Evolutionary conservation across 495 filamentous ascomycete genomes (phyloP).

Genomic region (Poronia punctata): DNA sequence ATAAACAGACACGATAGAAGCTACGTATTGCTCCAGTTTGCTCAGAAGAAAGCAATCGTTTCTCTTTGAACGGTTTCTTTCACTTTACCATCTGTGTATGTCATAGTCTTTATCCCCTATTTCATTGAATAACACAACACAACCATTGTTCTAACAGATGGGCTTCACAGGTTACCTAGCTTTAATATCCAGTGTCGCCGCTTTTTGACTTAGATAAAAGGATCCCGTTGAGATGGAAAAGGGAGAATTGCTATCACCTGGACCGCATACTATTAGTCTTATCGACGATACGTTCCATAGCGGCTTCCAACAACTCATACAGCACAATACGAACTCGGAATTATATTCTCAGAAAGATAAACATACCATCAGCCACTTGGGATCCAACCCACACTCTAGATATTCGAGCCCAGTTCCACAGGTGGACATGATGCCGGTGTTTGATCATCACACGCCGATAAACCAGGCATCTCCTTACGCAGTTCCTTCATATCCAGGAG

Average conservation of each 20-base stretch:
- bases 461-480: conserved; percentile 18
- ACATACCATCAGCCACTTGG: conserved; percentile 19
- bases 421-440: conserved; percentile 19
- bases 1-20: conserved; percentile 2
- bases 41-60: background rate
- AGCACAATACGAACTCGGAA: conserved; percentile 39
- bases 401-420: conserved; percentile 34
- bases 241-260: conserved; percentile 34
- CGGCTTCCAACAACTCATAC: conserved; percentile 40
- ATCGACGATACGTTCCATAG: conserved; percentile 36
- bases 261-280: conserved; percentile 18
- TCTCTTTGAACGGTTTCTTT: conserved; percentile 2
- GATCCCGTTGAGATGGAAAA: conserved; percentile 28
- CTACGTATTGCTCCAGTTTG: background rate
- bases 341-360: conserved; percentile 23
- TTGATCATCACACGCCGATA: conserved; percentile 11
- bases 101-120: background rate
- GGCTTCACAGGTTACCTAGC: too few species aligned
- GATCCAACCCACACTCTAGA: conserved; percentile 36
- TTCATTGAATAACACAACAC: too few species aligned
- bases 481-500: conserved; percentile 12
- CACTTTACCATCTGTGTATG: background rate
- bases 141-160: too few species aligned
- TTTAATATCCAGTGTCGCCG: background rate
- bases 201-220: background rate